Evolutionary conservation across 495 filamentous ascomycete species (phyloP).

Genomic region (Neurospora hispaniola): DNA sequence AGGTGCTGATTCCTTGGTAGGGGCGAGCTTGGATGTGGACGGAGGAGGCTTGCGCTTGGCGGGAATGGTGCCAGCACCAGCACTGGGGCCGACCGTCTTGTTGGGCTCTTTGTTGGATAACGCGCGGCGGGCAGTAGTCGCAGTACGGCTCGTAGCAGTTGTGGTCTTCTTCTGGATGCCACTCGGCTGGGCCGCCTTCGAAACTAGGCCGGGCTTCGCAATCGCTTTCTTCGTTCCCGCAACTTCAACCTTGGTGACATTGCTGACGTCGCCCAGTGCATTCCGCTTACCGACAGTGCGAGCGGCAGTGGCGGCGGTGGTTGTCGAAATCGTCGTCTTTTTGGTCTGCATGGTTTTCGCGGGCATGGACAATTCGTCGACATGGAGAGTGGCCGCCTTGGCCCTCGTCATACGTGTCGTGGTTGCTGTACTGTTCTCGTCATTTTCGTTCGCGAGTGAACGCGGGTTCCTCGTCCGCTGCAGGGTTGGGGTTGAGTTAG

Average conservation of each 20-base stretch:
- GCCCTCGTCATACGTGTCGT: constrained; percentile 82
- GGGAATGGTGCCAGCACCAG: constrained; percentile 56
- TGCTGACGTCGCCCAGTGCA: constrained; percentile 89
- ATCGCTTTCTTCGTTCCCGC: constrained; percentile 64
- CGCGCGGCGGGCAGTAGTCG: constrained; percentile 28
- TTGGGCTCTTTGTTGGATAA: constrained; percentile 55
- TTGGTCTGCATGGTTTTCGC: constrained; percentile 67
- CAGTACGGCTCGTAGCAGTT: constrained; percentile 34
- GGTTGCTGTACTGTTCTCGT: constrained; percentile 59
- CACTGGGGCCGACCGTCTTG: constrained; percentile 58
- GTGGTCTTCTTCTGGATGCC: constrained; percentile 72
- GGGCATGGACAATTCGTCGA: constrained; percentile 41
- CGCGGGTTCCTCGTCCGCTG: constrained; percentile 30
- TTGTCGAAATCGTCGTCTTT: constrained; percentile 31
- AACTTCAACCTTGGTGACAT: constrained; percentile 68
- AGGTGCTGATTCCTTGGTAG: constrained; percentile 47
- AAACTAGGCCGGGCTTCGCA: constrained; percentile 53
- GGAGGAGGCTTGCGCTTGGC: constrained; percentile 49
- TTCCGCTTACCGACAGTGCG: constrained; percentile 52
- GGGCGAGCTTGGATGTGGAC: constrained; percentile 31
- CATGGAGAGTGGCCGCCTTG: constrained; percentile 68
- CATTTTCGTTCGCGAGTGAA: constrained; percentile 78
- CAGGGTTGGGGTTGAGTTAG: not conserved
- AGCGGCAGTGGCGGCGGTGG: constrained; percentile 35
- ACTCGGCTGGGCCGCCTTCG: constrained; percentile 65